A percentile compares a stretch with the other conserved stretches of the same genome.
Evolutionary conservation across 2,329 filamentous ascomycete species (phyloP).

Genomic region (Verruconis gallopava): DNA sequence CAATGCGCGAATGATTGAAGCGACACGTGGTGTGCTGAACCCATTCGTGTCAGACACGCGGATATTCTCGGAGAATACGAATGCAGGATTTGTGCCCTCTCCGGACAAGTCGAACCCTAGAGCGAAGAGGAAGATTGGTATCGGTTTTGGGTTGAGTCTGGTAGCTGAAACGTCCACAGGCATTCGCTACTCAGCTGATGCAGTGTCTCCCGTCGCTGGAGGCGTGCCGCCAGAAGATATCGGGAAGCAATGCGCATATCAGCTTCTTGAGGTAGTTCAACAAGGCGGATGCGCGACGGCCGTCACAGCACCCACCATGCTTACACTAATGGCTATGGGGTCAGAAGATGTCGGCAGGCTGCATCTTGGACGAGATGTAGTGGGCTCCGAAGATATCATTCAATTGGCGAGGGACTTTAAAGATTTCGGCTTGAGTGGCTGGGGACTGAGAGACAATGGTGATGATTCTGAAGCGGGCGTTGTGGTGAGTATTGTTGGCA

Average conservation of each 20-base stretch:
- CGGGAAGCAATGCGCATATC: conserved; percentile 75
- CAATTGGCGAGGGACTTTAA: conserved; percentile 71
- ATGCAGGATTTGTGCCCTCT: conserved; percentile 48
- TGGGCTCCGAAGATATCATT: conserved; percentile 70
- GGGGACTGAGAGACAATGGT: conserved; percentile 69
- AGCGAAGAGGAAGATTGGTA: conserved; percentile 50
- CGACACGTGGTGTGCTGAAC: conserved; percentile 77
- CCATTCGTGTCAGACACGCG: conserved; percentile 78
- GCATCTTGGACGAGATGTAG: conserved; percentile 64
- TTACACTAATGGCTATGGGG: conserved; percentile 95
- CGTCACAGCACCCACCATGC: conserved; percentile 57
- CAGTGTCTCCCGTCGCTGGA: conserved; percentile 58
- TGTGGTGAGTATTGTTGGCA: conserved; percentile 82
- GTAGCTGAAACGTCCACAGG: conserved; percentile 88
- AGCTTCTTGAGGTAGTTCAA: conserved; percentile 71
- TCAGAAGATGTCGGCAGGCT: conserved; percentile 87
- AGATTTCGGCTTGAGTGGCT: conserved; percentile 79
- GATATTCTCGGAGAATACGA: conserved; percentile 58
- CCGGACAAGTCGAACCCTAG: conserved; percentile 51
- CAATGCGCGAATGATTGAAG: conserved; percentile 90
- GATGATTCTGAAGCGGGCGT: conserved; percentile 49
- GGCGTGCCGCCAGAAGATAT: conserved; percentile 83
- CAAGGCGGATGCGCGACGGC: conserved; percentile 70
- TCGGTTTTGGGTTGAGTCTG: conserved; percentile 82
- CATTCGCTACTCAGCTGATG: conserved; percentile 78